These are phyloP conservation scores for Casuarina equisetifolia DNA, from an alignment of 306 rosid genomes.

Conservation along the genomic window DNA sequence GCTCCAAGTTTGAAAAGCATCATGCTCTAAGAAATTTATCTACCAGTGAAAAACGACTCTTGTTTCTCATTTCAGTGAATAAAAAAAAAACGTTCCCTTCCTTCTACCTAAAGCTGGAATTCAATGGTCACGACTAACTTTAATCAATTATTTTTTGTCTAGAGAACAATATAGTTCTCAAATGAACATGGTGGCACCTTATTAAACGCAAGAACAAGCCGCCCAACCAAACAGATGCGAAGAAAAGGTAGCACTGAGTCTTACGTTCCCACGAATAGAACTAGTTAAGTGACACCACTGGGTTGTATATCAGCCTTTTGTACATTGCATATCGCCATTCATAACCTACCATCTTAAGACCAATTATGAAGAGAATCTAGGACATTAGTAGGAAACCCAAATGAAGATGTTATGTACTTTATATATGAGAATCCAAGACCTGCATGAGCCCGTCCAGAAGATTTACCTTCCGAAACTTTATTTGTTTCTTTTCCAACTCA, in stretches of 20 bases:
- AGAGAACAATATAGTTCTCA: background rate
- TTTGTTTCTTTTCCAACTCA: constrained; percentile 32
- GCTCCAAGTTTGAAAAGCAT: background rate
- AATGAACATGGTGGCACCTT: too few relatives aligned
- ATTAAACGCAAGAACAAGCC: too few relatives aligned
- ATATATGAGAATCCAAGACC: background rate
- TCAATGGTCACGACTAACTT: background rate
- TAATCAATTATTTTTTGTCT: too few relatives aligned
- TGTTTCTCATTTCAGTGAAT: background rate
- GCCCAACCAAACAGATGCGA: too few relatives aligned
- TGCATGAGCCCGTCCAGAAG: background rate
- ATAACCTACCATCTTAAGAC: background rate
- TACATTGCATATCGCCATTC: background rate
- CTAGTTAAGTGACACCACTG: background rate
- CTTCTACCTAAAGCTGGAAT: background rate
- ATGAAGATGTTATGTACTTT: background rate
- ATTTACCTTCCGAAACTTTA: constrained; percentile 36
- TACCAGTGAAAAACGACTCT: background rate
- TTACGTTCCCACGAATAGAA: background rate
- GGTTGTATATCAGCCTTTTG: background rate
- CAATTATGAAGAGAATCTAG: background rate
- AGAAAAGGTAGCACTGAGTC: background rate
- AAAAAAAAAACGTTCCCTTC: background rate
- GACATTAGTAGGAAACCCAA: background rate
- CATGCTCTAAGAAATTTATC: background rate